Evolutionary conservation across 306 rosid species (phyloP).

Genomic region (Pyrus pyrifolia): DNA sequence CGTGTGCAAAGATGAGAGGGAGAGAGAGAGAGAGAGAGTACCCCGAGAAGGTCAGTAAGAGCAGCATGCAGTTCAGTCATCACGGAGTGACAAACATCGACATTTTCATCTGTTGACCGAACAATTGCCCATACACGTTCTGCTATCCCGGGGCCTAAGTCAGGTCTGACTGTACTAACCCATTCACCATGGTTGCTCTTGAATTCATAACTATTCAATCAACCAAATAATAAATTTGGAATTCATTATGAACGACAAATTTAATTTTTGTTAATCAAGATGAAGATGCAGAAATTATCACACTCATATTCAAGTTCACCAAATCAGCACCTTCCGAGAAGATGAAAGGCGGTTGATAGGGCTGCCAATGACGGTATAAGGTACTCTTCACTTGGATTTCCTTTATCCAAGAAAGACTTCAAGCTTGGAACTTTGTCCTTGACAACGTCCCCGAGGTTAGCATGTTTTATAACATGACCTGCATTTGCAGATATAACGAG

Average conservation of each 20-base stretch:
- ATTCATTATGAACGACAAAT: neutral
- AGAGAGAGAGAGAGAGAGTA: conserved; percentile 20
- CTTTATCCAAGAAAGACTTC: conserved; percentile 45
- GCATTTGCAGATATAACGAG: conserved; percentile 15
- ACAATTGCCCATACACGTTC: conserved; percentile 65
- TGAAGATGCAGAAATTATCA: neutral
- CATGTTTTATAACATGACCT: conserved; percentile 59
- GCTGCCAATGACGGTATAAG: conserved; percentile 77
- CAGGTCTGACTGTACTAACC: conserved; percentile 56
- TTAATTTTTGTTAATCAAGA: neutral
- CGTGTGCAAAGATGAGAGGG: neutral
- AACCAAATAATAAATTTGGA: neutral
- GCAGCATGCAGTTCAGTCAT: conserved; percentile 54
- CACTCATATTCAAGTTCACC: neutral
- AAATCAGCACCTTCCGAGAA: conserved; percentile 55
- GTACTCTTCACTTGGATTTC: conserved; percentile 33
- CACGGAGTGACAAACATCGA: conserved; percentile 36
- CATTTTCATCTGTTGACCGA: conserved; percentile 42
- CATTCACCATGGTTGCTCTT: conserved; percentile 81
- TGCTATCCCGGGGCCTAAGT: conserved; percentile 72
- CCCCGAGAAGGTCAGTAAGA: conserved; percentile 79
- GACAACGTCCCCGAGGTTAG: conserved; percentile 60
- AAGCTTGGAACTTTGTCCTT: conserved; percentile 61
- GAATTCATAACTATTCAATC: conserved; percentile 57
- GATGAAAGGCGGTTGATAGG: conserved; percentile 60